Evolutionary conservation across 2,329 filamentous ascomycete genomes (phyloP), one percentile per base, ranked within the genome.

Genomic region (Aspergillus flavus): DNA sequence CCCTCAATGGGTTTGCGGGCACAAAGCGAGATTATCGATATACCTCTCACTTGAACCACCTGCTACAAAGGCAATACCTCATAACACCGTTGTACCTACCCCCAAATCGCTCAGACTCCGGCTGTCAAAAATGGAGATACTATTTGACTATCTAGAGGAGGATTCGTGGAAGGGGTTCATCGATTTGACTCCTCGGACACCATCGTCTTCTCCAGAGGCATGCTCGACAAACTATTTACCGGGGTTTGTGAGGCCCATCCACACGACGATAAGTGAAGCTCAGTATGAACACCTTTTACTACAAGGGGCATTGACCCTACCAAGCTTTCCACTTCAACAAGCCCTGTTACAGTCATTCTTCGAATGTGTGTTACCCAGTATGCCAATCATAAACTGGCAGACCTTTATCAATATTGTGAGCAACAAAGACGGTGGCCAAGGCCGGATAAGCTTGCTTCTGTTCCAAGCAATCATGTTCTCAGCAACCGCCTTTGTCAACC

Each of bases 401-500:
- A 26, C 11, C 10, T 30, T 57, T 28, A 11, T 32, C 36, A 14
- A 26, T 6, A 57, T 23, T 23, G 36, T 57, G 55, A 36, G 23
- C 23, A 36, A 57, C n/a, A 26, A 43, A 21, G 36, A 57, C 12
- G 55, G 55, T 43, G n/a, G 36, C 7, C 36, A 57, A 45, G 55
- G 55, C 19, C 39, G 32, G 26, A 21, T 57, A n/a, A 57, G 55
- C 55, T 14, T 57, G 39, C 34, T 57, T n/a, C 55, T 57, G 2
- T 57, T 45, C 21, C 39, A 57, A 30, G 39, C 55, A 16, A 32
- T 57, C 55, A 26, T 57, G 28, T 21, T 32, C n/a, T 57, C 55
- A 3, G 55, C 55, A 36, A 57, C 30, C 3, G 12, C 43, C 19
- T 57, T 45, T 46, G 34, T 57, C 16, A 23, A 26, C 12, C 55